Evolutionary conservation across 352 stramenopile genomes (phyloP), one percentile per base, ranked within the genome.

Genomic region (Phytophthora fragariae): DNA sequence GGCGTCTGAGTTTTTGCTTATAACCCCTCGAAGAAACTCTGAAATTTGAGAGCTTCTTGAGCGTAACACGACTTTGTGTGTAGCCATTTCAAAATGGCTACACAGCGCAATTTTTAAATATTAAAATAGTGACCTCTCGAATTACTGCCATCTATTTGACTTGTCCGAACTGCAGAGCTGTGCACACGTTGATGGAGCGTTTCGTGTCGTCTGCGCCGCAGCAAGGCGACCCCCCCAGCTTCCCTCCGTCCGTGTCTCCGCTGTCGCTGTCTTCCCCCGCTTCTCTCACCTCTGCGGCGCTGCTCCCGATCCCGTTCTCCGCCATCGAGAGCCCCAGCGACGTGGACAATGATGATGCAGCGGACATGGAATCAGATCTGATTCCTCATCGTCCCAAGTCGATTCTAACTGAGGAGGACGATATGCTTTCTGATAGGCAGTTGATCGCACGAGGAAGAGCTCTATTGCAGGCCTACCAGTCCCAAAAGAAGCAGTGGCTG

Each of bases 401-500:
- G 14, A 59, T 62, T 47, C 21, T 55, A n/a, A n/a, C 35, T 10
- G 33, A 68, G 17, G 41, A 68, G 29, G 53, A 27, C 6, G 62
- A 63, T 41, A 70, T 74, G 15, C 62, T 77, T 14, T 72, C 62
- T 12, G 73, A 90, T 50, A 57, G 59, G 21, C 68, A 85, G 53
- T 75, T 92, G 21, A 86, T 92, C 24, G 73, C 79, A 10, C 72
- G 84, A 19, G 84, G 84, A 15, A 74, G 70, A 31, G 53, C 73
- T 7, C 57, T 92, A 52, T 64, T 92, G 15, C 72, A 79, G 5
- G 52, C 73, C 17, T 92, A 87, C 59, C 84, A 90, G 58, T 75
- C 62, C 19, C 77, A 85, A 60, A 84, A 86, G 67, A 76, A 81
- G 46, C 74, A 72, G 31, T 75, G 64, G 31, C 39, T 70, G 24